Conservation (phyloP, 345 rosid genomes). For the Murraya koenigii region DNA sequence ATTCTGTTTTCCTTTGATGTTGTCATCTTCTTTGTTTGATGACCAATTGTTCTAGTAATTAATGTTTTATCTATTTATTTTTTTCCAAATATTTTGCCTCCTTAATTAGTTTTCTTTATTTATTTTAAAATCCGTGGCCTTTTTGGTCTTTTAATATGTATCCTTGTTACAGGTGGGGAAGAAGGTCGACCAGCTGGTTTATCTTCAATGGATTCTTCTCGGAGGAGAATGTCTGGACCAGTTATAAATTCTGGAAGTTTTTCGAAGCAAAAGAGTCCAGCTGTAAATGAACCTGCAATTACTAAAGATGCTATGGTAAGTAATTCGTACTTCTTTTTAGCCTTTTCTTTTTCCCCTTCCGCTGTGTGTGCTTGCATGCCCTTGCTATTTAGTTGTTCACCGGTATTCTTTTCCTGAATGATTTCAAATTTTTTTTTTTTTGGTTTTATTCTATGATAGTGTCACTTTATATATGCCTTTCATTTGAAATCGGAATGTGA, state of each 20-base stretch:
- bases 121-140: not conserved
- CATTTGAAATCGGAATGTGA: not conserved
- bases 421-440: not conserved
- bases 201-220: conserved; percentile 61
- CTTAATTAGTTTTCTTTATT: not conserved
- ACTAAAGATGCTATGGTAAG: conserved; percentile 62
- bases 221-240: conserved; percentile 70
- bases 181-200: conserved; percentile 46
- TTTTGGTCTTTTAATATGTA: not conserved
- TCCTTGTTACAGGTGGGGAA: conserved; percentile 53
- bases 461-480: not conserved
- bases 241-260: conserved; percentile 51
- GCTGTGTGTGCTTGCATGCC: not conserved
- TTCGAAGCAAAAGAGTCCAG: conserved; percentile 66
- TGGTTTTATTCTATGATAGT: not conserved
- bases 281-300: conserved; percentile 46
- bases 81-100: not conserved
- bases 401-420: not conserved
- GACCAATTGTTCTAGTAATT: not conserved
- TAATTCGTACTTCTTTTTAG: not conserved
- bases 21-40: not conserved
- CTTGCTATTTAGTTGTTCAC: not conserved
- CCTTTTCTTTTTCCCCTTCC: no score
- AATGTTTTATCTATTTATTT: not conserved
- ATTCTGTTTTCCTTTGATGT: not conserved